Evolutionary conservation across 257 asterid species (phyloP).

Genomic region (Cynanchum wilfordii): DNA sequence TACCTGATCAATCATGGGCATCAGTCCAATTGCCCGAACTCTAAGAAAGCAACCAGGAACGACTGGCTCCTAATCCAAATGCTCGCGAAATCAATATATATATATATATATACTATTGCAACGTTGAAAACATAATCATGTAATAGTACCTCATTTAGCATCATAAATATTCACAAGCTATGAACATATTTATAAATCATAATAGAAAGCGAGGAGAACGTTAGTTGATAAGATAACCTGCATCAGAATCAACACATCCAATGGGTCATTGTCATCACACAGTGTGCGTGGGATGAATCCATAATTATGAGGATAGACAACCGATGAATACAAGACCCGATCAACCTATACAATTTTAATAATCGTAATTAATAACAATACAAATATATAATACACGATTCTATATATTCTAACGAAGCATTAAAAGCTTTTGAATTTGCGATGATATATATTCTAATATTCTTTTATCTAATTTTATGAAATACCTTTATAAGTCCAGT

Average conservation of each 20-base stretch:
- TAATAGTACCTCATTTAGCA: background rate
- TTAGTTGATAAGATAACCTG: slow-evolving; percentile 9
- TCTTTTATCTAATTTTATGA: background rate
- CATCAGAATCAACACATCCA: slow-evolving; percentile 24
- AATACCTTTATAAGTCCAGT: slow-evolving; percentile 17
- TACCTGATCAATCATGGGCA: slow-evolving; percentile 32
- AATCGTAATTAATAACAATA: background rate
- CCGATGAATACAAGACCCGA: slow-evolving; percentile 22
- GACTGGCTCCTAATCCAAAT: slow-evolving; percentile 17
- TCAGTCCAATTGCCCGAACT: slow-evolving; percentile 25
- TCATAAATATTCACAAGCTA: background rate
- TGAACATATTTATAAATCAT: too few relatives aligned
- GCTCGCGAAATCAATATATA: background rate
- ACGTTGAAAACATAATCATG: too few relatives aligned
- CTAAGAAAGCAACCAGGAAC: slow-evolving; percentile 33
- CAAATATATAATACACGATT: background rate
- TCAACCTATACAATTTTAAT: slow-evolving; percentile 14
- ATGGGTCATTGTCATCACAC: slow-evolving; percentile 25
- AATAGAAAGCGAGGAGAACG: too few relatives aligned
- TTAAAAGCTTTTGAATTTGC: background rate
- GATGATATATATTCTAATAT: too few relatives aligned
- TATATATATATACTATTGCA: too few relatives aligned
- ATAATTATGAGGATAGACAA: slow-evolving; percentile 27
- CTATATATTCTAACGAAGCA: too few relatives aligned
- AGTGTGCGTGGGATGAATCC: slow-evolving; percentile 26